These are phyloP conservation scores for Microbotryomycetes sp. DNA, from an alignment of 1,284 basidiomycete genomes.

Conservation along the genomic window DNA sequence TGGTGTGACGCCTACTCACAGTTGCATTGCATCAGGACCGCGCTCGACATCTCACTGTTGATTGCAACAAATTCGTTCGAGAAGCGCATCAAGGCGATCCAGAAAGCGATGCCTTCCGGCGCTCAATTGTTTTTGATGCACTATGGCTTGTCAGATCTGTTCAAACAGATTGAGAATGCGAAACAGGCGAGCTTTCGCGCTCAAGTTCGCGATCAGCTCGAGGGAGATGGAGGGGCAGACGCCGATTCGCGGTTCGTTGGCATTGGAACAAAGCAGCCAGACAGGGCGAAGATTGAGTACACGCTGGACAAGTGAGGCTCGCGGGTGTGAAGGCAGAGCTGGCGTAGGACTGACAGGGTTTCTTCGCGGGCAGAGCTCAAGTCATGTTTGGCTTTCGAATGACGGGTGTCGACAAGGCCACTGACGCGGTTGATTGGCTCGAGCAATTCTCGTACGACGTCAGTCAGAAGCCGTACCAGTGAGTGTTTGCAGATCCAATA, in stretches of 20 bases:
- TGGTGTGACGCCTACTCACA: not conserved
- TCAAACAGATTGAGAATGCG: conserved; percentile 12
- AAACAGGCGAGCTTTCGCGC: conserved; percentile 14
- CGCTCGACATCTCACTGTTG: conserved; percentile 20
- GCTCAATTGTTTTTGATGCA: conserved; percentile 27
- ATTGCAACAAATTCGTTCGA: conserved; percentile 11
- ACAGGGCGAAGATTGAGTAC: conserved; percentile 18
- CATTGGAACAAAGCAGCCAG: conserved; percentile 19
- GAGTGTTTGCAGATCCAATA: not conserved
- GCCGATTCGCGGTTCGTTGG: conserved; percentile 10
- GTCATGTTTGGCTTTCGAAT: conserved; percentile 18
- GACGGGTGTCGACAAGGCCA: conserved; percentile 20
- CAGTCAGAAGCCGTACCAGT: conserved; percentile 35
- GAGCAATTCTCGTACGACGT: conserved; percentile 33
- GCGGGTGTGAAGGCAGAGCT: too few relatives aligned
- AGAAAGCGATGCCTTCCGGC: conserved; percentile 12
- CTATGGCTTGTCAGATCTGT: conserved; percentile 16
- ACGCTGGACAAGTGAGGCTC: conserved; percentile 23
- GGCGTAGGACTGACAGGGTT: too few relatives aligned
- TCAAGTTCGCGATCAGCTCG: not conserved
- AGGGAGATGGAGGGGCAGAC: not conserved
- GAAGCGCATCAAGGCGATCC: conserved; percentile 9
- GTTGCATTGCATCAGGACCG: conserved; percentile 7
- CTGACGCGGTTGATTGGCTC: conserved; percentile 31
- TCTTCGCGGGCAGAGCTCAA: conserved; percentile 10